Percentiles rank a stretch among this genome's conserved stretches.
Conservation (phyloP, 176 grass and related monocot genomes). For the Guadua angustifolia region DNA sequence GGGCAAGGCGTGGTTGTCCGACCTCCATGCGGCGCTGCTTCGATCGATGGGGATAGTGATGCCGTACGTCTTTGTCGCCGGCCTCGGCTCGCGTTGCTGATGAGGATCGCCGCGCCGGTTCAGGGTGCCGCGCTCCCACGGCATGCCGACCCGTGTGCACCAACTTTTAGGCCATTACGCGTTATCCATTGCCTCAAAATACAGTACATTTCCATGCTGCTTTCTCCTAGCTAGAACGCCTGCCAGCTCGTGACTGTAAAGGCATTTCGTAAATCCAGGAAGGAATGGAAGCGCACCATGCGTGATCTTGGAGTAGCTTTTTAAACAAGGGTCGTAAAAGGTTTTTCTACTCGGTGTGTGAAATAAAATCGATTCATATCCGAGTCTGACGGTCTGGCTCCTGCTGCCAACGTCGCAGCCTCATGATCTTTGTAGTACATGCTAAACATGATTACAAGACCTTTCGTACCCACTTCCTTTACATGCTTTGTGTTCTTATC, state of each 20-base stretch:
- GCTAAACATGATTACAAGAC: not conserved
- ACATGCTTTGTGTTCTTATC: not conserved
- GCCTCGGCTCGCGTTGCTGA: not conserved
- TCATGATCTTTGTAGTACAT: not conserved
- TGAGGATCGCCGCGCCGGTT: not conserved
- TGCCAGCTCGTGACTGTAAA: not conserved
- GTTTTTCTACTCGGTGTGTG: not conserved
- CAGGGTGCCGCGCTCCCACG: constrained; percentile 40
- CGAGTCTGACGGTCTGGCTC: not conserved
- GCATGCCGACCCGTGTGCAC: not conserved
- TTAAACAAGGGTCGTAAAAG: not conserved
- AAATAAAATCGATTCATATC: not conserved
- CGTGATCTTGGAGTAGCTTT: constrained; percentile 18
- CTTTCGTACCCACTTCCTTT: not conserved
- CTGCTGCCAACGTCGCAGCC: not conserved
- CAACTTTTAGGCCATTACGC: not conserved
- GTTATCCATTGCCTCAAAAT: constrained; percentile 6
- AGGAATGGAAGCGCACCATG: not conserved
- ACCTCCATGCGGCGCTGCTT: no score
- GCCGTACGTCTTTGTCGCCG: no score
- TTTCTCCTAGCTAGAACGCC: not conserved
- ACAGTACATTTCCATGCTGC: not conserved
- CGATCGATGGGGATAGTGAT: no score
- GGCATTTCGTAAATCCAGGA: not conserved
- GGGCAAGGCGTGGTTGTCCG: no score